These are phyloP conservation scores for Blastocystis sp. DNA, from an alignment of 352 stramenopile species.

Conservation along the genomic window DNA sequence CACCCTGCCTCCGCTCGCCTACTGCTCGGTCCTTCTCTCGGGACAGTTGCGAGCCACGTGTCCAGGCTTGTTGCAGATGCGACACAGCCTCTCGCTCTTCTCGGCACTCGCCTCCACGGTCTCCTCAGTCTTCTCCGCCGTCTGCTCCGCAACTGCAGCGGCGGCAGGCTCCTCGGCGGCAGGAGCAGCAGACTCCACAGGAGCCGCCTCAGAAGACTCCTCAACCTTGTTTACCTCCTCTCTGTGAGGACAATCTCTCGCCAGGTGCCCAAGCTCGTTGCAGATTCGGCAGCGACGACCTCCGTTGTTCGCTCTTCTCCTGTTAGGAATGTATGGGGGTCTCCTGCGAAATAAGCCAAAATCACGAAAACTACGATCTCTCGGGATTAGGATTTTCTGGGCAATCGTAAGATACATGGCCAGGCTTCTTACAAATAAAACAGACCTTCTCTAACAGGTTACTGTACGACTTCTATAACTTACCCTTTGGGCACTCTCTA, in stretches of 20 bases:
- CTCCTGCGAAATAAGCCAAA: background rate
- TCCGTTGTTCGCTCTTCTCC: background rate
- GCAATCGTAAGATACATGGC: background rate
- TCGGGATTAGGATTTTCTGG: background rate
- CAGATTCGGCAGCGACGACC: background rate
- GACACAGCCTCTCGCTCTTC: background rate
- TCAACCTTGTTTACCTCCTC: background rate
- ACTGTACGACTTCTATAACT: background rate
- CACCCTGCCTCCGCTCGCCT: background rate
- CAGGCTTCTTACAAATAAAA: slow-evolving; percentile 43
- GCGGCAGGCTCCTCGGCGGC: background rate
- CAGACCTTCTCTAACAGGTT: slow-evolving; percentile 31
- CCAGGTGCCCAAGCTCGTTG: background rate
- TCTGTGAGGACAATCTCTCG: background rate
- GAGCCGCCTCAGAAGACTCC: background rate
- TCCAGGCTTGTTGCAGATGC: slow-evolving; percentile 42
- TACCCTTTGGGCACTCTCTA: slow-evolving; percentile 9
- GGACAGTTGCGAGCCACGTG: slow-evolving; percentile 53
- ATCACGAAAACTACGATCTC: background rate
- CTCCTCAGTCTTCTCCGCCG: background rate
- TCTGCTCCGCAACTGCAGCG: background rate
- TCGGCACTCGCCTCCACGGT: background rate
- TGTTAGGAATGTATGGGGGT: background rate
- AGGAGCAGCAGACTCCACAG: background rate
- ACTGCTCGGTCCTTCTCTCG: background rate